These are phyloP conservation scores for Cordyceps fumosorosea DNA, from an alignment of 2,329 filamentous ascomycete species.

Conservation along the genomic window DNA sequence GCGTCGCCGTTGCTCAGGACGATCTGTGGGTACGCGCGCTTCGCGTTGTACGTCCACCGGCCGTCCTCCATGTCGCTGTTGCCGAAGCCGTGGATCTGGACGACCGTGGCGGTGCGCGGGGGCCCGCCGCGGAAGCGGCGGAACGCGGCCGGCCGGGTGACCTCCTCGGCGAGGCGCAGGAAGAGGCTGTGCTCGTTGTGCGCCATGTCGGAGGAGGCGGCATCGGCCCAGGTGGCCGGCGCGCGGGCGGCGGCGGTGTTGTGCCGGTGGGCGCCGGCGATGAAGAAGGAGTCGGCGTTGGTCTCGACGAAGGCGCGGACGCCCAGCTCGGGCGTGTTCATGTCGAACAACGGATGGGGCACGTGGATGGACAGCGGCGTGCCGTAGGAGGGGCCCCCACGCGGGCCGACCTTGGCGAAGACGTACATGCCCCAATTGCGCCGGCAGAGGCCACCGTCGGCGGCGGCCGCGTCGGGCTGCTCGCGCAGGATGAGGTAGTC, in stretches of 20 bases:
- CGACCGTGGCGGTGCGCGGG: background rate
- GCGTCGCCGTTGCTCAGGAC: slow-evolving; percentile 5
- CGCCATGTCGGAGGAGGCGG: slow-evolving; percentile 6
- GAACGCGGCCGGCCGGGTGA: slow-evolving; percentile 1
- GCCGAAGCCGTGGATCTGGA: slow-evolving; percentile 7
- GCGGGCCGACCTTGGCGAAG: background rate
- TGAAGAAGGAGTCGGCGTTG: slow-evolving; percentile 5
- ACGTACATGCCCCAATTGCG: slow-evolving; percentile 9
- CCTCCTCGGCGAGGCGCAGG: slow-evolving; percentile 2
- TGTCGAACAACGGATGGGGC: slow-evolving; percentile 7
- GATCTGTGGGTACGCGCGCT: slow-evolving; percentile 7
- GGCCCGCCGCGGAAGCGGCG: background rate
- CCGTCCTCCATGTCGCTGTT: slow-evolving; percentile 8
- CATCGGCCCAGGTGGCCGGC: background rate
- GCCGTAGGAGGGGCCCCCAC: background rate
- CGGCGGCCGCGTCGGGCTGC: background rate
- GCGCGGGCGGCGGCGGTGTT: background rate
- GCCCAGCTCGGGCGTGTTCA: slow-evolving; percentile 2
- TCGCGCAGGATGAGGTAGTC: slow-evolving; percentile 9
- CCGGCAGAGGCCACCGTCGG: background rate
- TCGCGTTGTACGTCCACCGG: slow-evolving; percentile 2
- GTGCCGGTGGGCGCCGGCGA: slow-evolving; percentile 3
- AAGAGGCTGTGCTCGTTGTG: slow-evolving; percentile 9
- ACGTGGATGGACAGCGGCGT: slow-evolving; percentile 6
- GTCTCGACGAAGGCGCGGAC: slow-evolving; percentile 7